Evolutionary conservation across 1,284 basidiomycete genomes (phyloP).

Genomic region (Volvariella volvacea): DNA sequence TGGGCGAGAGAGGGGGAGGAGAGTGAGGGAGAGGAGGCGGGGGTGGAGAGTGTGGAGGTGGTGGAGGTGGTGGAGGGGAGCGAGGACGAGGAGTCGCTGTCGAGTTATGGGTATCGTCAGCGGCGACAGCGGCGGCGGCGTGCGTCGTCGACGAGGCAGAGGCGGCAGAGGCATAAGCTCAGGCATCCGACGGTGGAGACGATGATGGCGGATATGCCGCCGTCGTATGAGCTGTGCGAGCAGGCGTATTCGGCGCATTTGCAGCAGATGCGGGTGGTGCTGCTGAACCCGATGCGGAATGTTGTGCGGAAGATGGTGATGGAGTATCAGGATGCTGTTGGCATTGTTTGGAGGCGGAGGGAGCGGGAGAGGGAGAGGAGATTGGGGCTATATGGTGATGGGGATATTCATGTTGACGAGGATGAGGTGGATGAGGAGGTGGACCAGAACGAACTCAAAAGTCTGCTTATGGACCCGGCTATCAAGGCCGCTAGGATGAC

Average conservation of each 20-base stretch:
- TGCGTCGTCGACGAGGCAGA: constrained; percentile 10
- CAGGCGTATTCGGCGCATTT: constrained; percentile 49
- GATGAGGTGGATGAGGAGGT: background rate
- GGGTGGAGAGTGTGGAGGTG: constrained; percentile 11
- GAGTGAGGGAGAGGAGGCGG: constrained; percentile 10
- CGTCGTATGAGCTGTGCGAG: constrained; percentile 50
- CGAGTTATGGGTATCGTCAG: background rate
- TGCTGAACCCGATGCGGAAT: constrained; percentile 60
- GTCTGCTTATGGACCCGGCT: constrained; percentile 28
- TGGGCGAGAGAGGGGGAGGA: constrained; percentile 39
- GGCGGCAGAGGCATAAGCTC: constrained; percentile 20
- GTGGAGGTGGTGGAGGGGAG: background rate
- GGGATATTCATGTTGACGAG: background rate
- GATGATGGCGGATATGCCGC: constrained; percentile 40
- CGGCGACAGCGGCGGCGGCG: too few species aligned
- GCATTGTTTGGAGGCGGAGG: constrained; percentile 8
- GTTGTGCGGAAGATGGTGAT: constrained; percentile 57
- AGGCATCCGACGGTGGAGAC: constrained; percentile 43
- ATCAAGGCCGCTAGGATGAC: constrained; percentile 45
- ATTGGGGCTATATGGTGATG: too few species aligned
- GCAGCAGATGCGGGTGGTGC: constrained; percentile 47
- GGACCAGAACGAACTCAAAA: constrained; percentile 30
- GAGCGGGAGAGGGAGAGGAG: background rate
- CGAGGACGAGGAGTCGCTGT: background rate
- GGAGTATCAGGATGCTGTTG: constrained; percentile 38